phyloP scores from a whole-genome alignment of 352 stramenopile genomes.

The Phytophthora multivora region DNA sequence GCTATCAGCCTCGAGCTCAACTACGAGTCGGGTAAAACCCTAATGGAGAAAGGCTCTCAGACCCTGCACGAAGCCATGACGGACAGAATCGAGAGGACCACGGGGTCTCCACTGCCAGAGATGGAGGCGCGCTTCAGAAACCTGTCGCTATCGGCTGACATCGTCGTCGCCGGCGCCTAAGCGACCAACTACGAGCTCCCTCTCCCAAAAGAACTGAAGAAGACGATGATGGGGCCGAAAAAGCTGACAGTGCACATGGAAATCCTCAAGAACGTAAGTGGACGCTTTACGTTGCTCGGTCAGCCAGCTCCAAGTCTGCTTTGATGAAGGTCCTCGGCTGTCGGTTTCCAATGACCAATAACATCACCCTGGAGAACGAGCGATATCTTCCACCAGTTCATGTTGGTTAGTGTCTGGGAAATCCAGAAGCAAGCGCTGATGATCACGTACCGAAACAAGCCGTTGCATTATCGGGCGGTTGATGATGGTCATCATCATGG shows the following conservation, averaged over 20 bases:
- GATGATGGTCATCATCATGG: constrained; percentile 48
- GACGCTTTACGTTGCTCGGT: constrained; percentile 31
- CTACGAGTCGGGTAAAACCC: constrained; percentile 20
- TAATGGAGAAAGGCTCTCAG: constrained; percentile 41
- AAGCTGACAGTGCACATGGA: constrained; percentile 35
- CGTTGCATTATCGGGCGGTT: constrained; percentile 42
- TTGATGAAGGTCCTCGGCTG: constrained; percentile 46
- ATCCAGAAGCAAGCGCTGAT: constrained; percentile 55
- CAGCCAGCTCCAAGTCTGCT: constrained; percentile 39
- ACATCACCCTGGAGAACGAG: constrained; percentile 40
- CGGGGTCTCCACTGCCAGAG: constrained; percentile 34
- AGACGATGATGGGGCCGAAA: constrained; percentile 26
- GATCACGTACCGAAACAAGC: constrained; percentile 58
- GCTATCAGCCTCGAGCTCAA: background rate
- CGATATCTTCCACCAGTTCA: constrained; percentile 36
- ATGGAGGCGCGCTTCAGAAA: constrained; percentile 58
- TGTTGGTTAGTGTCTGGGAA: constrained; percentile 26
- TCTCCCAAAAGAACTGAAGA: constrained; percentile 38
- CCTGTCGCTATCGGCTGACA: constrained; percentile 41
- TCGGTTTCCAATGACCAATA: constrained; percentile 35
- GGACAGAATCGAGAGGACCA: constrained; percentile 28
- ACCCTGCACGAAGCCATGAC: constrained; percentile 36
- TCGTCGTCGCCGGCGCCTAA: constrained; percentile 30
- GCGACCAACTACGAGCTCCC: constrained; percentile 32
- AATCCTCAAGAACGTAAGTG: constrained; percentile 33